These are phyloP conservation scores for Rhizopogon roseolus DNA, from an alignment of 768 basidiomycete species.

Conservation along the genomic window DNA sequence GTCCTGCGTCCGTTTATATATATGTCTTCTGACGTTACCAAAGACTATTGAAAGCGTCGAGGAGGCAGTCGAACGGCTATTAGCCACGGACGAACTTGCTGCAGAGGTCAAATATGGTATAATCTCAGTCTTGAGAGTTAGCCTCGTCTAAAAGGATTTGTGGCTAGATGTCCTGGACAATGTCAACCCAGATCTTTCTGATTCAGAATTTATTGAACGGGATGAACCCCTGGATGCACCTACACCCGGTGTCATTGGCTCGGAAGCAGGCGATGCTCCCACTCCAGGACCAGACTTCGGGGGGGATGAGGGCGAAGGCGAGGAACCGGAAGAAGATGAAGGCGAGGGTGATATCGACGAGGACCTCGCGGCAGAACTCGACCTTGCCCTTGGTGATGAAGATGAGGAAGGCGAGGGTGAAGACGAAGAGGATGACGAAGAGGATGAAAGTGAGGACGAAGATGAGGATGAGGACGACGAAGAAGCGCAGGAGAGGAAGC, in stretches of 20 bases:
- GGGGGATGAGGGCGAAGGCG: conserved; percentile 56
- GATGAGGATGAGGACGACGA: conserved; percentile 78
- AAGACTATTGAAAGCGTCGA: conserved; percentile 95
- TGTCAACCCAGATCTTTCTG: conserved; percentile 86
- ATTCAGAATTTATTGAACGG: conserved; percentile 79
- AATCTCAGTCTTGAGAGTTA: conserved; percentile 9
- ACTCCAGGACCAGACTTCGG: conserved; percentile 49
- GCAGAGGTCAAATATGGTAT: conserved; percentile 73
- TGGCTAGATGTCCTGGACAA: conserved; percentile 78
- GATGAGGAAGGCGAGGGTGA: conserved; percentile 63
- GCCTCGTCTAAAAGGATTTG: not conserved
- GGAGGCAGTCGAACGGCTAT: conserved; percentile 82
- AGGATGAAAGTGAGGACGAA: conserved; percentile 38
- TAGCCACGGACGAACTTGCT: conserved; percentile 77
- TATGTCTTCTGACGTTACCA: not conserved
- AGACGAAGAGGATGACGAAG: conserved; percentile 62
- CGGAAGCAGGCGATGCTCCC: conserved; percentile 59
- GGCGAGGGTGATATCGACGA: conserved; percentile 82
- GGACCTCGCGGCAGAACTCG: conserved; percentile 84
- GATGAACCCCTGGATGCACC: conserved; percentile 57
- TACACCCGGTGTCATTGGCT: conserved; percentile 65
- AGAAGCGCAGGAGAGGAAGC: conserved; percentile 67
- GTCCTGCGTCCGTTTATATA: conserved; percentile 14
- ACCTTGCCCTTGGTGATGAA: conserved; percentile 73
- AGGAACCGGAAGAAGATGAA: conserved; percentile 55